Percentiles rank a stretch among this genome's conserved stretches.
These are phyloP conservation scores for Monascus ruber DNA, from an alignment of 2,329 filamentous ascomycete species.

Conservation along the genomic window DNA sequence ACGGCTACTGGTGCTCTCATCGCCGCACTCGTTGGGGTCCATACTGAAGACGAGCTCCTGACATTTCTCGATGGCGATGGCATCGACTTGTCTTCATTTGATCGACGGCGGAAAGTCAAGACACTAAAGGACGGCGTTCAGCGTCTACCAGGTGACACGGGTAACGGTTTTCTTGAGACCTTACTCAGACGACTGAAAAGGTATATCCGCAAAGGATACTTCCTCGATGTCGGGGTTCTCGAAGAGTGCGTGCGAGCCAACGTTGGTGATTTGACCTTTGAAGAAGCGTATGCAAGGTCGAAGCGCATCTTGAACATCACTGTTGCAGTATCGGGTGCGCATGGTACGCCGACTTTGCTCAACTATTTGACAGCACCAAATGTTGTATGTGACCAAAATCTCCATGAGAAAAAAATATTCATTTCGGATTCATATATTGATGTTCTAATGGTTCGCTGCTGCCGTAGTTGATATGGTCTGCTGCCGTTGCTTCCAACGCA, in stretches of 20 bases:
- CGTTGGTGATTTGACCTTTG: slow-evolving; percentile 81
- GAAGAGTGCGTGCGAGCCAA: slow-evolving; percentile 77
- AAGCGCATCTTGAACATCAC: slow-evolving; percentile 88
- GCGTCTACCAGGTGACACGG: slow-evolving; percentile 13
- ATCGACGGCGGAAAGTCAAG: slow-evolving; percentile 26
- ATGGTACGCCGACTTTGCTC: slow-evolving; percentile 69
- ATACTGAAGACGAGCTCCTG: slow-evolving; percentile 74
- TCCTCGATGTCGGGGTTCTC: slow-evolving; percentile 69
- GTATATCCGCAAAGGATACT: slow-evolving; percentile 66
- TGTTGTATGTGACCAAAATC: slow-evolving; percentile 50
- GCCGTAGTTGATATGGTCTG: slow-evolving; percentile 47
- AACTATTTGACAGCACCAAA: slow-evolving; percentile 92
- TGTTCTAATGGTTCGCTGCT: neutral
- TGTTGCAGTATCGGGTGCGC: slow-evolving; percentile 61
- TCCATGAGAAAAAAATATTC: no score
- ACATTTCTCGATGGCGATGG: slow-evolving; percentile 64
- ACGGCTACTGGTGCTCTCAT: slow-evolving; percentile 85
- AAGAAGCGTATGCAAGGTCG: slow-evolving; percentile 78
- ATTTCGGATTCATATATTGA: neutral
- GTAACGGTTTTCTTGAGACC: slow-evolving; percentile 42
- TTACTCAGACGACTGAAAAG: slow-evolving; percentile 55
- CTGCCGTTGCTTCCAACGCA: slow-evolving; percentile 31
- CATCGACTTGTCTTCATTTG: slow-evolving; percentile 74
- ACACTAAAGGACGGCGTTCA: slow-evolving; percentile 1
- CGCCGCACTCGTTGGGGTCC: slow-evolving; percentile 75